Conservation (phyloP, 2,329 filamentous ascomycete genomes). For the Exophiala sp. region DNA sequence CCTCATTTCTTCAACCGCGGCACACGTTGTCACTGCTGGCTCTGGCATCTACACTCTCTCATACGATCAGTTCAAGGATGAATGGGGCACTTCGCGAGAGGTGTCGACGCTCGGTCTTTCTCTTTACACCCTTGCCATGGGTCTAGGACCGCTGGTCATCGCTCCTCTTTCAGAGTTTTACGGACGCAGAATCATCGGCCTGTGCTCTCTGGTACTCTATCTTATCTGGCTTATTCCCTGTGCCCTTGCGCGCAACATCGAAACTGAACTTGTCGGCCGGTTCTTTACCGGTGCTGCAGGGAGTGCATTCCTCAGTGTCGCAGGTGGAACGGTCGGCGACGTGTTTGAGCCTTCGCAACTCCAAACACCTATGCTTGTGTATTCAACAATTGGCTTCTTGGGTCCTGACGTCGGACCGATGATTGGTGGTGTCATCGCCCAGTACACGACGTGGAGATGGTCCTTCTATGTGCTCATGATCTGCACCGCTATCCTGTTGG, state of each 20-base stretch:
- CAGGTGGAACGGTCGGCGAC: slow-evolving; percentile 70
- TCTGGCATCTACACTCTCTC: not conserved
- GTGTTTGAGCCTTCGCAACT: slow-evolving; percentile 63
- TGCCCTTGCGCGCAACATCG: slow-evolving; percentile 66
- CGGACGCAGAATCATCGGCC: slow-evolving; percentile 41
- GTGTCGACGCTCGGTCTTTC: not conserved
- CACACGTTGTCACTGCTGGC: not conserved
- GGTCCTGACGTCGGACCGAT: slow-evolving; percentile 41
- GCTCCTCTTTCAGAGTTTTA: slow-evolving; percentile 70
- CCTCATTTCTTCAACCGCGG: not conserved
- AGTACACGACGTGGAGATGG: slow-evolving; percentile 67
- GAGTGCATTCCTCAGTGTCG: slow-evolving; percentile 65
- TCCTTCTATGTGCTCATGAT: slow-evolving; percentile 74
- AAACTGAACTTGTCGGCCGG: slow-evolving; percentile 71
- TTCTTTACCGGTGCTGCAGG: slow-evolving; percentile 58
- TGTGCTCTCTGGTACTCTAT: not conserved
- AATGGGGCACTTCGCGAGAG: not conserved
- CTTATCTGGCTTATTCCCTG: slow-evolving; percentile 13
- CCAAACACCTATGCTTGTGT: slow-evolving; percentile 73
- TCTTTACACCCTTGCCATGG: not conserved
- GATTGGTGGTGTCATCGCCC: slow-evolving; percentile 59
- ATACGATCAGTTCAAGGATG: not conserved
- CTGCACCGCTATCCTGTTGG: slow-evolving; percentile 60
- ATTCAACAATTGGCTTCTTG: slow-evolving; percentile 61
- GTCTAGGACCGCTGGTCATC: slow-evolving; percentile 62